phyloP scores from a whole-genome alignment of 2,329 filamentous ascomycete species.

The Teratosphaeria nubilosa region DNA sequence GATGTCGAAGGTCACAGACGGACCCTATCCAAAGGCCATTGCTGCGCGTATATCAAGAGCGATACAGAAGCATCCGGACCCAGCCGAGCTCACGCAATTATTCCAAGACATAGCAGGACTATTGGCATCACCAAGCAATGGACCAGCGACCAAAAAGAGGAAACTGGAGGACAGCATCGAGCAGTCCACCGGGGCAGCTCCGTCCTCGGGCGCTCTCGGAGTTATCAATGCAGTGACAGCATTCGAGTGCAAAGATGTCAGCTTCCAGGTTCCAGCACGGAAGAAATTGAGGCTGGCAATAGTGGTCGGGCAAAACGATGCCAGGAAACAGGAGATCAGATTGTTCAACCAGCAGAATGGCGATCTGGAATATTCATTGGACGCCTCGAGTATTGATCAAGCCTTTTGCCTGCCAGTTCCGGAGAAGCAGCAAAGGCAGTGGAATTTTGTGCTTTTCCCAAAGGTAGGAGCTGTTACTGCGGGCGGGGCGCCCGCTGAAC shows the following conservation, averaged over 20 bases:
- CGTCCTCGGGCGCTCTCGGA: neutral
- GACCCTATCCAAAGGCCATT: neutral
- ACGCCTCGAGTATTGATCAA: conserved; percentile 45
- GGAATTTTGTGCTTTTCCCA: conserved; percentile 53
- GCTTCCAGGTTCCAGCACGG: conserved; percentile 51
- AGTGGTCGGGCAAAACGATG: conserved; percentile 24
- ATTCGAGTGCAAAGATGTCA: conserved; percentile 45
- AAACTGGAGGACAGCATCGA: conserved; percentile 35
- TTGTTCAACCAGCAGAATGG: conserved; percentile 17
- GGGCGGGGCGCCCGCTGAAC: conserved; percentile 34
- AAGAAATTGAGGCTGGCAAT: conserved; percentile 55
- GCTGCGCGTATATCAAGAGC: conserved; percentile 1
- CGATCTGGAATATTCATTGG: conserved; percentile 33
- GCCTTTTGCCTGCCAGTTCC: conserved; percentile 53
- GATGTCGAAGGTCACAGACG: neutral
- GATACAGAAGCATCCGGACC: conserved; percentile 1
- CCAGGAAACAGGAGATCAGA: conserved; percentile 15
- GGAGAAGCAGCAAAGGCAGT: conserved; percentile 53
- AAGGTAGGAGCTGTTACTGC: conserved; percentile 35
- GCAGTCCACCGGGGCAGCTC: conserved; percentile 5
- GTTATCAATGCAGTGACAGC: neutral
- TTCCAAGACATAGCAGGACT: conserved; percentile 3
- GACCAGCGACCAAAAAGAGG: conserved; percentile 34
- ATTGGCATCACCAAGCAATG: conserved; percentile 1
- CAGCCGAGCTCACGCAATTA: neutral